A percentile compares a stretch with the other conserved stretches of the same genome.
Evolutionary conservation across 2,329 filamentous ascomycete species (phyloP).

Genomic region (Grosmannia serpens): DNA sequence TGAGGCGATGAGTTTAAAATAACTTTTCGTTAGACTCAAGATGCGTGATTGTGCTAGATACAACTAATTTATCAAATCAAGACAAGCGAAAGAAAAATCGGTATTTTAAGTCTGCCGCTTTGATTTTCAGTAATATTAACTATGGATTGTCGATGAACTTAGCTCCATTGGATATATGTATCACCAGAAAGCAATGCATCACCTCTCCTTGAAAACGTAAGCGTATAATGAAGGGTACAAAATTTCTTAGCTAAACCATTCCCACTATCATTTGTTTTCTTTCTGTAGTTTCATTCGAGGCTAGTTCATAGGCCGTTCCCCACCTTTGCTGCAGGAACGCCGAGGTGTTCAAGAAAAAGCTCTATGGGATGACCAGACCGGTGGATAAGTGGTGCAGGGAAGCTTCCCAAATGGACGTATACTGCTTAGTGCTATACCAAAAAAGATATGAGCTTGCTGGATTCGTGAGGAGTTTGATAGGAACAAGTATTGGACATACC

Average conservation of each 20-base stretch:
- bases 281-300: neutral
- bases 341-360: neutral
- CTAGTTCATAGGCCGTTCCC: neutral
- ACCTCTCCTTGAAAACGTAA: neutral
- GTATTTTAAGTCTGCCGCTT: no score
- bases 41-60: no score
- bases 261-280: neutral
- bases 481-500: slow-evolving; percentile 6
- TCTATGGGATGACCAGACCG: no score
- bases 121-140: no score
- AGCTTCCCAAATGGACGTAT: neutral
- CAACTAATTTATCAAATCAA: no score
- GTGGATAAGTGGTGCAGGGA: neutral
- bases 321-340: neutral
- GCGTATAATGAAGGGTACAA: neutral
- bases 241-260: neutral
- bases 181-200: neutral
- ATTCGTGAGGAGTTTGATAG: neutral
- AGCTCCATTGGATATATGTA: neutral
- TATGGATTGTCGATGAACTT: no score
- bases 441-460: neutral
- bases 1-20: no score
- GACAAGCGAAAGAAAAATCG: no score
- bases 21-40: no score
- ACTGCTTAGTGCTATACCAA: slow-evolving; percentile 1